A percentile compares a stretch with the other conserved stretches of the same genome.
Evolutionary conservation across 768 basidiomycete species (phyloP).

Genomic region (Asterophora parasitica): DNA sequence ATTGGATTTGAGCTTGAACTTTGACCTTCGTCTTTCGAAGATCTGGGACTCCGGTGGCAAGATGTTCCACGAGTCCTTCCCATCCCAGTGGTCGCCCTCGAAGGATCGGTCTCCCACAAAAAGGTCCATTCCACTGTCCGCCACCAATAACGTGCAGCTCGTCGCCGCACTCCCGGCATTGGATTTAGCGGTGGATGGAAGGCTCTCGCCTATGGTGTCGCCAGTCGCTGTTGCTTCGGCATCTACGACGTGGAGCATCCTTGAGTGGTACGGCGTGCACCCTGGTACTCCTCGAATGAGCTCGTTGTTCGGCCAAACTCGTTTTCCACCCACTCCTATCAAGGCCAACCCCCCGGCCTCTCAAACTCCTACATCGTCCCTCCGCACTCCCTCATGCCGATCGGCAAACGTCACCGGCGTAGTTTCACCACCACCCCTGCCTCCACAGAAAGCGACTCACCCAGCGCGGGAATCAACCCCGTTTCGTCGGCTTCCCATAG

Average conservation of each 20-base stretch:
- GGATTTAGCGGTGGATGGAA: conserved; percentile 4
- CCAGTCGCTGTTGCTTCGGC: conserved; percentile 15
- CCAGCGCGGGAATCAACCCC: conserved; percentile 3
- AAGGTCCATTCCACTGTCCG: not conserved
- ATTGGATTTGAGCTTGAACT: conserved; percentile 13
- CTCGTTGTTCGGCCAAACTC: conserved; percentile 2
- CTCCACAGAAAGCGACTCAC: not conserved
- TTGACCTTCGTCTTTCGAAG: conserved; percentile 15
- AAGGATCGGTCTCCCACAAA: not conserved
- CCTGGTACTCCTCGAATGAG: conserved; percentile 10
- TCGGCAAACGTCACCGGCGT: conserved; percentile 1
- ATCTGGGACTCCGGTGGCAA: conserved; percentile 14
- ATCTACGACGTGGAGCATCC: conserved; percentile 22
- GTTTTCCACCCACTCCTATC: conserved; percentile 11
- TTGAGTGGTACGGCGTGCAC: conserved; percentile 18
- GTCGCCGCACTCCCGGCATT: conserved; percentile 7
- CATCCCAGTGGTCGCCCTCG: conserved; percentile 9
- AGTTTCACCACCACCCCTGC: not conserved
- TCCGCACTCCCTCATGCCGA: conserved; percentile 1
- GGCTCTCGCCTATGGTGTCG: conserved; percentile 9
- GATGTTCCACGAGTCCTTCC: conserved; percentile 8
- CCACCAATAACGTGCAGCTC: not conserved
- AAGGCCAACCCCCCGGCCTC: conserved; percentile 8
- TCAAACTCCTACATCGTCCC: not conserved
- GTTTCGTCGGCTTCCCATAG: conserved; percentile 15